A percentile compares a stretch with the other conserved stretches of the same genome.
phyloP scores from a whole-genome alignment of 2,329 filamentous ascomycete genomes.

The Metarhizium rileyi region DNA sequence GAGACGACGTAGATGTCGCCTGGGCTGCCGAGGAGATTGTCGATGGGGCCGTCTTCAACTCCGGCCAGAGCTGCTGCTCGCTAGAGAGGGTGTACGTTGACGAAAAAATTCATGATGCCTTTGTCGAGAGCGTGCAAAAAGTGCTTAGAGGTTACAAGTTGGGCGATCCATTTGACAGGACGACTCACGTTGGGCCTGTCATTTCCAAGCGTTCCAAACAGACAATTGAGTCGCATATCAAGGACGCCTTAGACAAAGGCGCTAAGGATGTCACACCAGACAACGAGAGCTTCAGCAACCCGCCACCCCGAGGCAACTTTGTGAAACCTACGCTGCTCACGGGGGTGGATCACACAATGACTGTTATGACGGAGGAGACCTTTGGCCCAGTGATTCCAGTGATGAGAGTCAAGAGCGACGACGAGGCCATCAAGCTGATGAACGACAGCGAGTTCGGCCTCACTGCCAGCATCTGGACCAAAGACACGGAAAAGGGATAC shows the following conservation, averaged over 20 bases:
- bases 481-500: constrained; percentile 66
- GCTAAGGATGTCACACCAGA: constrained; percentile 77
- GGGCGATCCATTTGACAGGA: constrained; percentile 74
- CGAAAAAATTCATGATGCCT: constrained; percentile 71
- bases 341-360: constrained; percentile 72
- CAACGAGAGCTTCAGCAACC: constrained; percentile 64
- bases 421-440: constrained; percentile 76
- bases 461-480: constrained; percentile 96
- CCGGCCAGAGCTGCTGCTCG: constrained; percentile 94
- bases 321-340: constrained; percentile 77
- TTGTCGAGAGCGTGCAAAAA: constrained; percentile 68
- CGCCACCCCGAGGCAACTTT: constrained; percentile 75
- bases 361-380: constrained; percentile 86
- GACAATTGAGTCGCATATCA: constrained; percentile 67
- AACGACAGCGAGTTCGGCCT: constrained; percentile 92
- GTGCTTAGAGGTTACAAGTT: constrained; percentile 76
- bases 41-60: constrained; percentile 94
- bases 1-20: constrained; percentile 73
- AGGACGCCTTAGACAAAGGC: constrained; percentile 73
- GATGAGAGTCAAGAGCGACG: constrained; percentile 73
- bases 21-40: constrained; percentile 95
- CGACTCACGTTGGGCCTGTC: constrained; percentile 79
- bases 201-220: constrained; percentile 72
- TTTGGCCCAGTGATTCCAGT: constrained; percentile 90
- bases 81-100: constrained; percentile 89